These are phyloP conservation scores for Petrea volubilis DNA, from an alignment of 257 asterid species.

Conservation along the genomic window DNA sequence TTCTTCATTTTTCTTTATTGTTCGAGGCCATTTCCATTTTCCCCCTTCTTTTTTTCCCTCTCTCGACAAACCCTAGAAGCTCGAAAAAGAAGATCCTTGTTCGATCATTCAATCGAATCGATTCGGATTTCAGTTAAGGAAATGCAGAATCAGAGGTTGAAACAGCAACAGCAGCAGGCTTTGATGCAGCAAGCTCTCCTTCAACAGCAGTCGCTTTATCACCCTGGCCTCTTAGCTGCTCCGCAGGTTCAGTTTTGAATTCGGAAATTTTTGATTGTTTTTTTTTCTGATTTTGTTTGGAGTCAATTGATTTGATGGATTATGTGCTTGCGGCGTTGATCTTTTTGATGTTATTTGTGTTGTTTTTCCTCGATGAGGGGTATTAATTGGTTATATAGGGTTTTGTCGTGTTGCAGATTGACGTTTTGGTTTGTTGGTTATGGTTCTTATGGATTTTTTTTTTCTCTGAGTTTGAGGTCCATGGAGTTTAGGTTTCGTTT, in stretches of 20 bases:
- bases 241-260: slow-evolving; percentile 61
- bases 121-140: slow-evolving; percentile 19
- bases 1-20: neutral
- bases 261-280: neutral
- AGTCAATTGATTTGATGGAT: slow-evolving; percentile 6
- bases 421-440: neutral
- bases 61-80: slow-evolving; percentile 49
- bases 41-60: slow-evolving; percentile 20
- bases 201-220: slow-evolving; percentile 87
- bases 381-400: neutral
- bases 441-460: neutral
- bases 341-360: neutral
- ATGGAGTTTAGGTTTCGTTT: slow-evolving; percentile 3
- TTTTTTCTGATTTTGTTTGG: neutral
- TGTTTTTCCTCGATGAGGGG: neutral
- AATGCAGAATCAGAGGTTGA: slow-evolving; percentile 88
- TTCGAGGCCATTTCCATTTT: slow-evolving; percentile 23
- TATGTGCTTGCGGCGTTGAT: slow-evolving; percentile 11
- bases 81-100: neutral
- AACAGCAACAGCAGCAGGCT: slow-evolving; percentile 87
- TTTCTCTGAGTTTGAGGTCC: neutral
- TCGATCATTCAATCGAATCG: slow-evolving; percentile 34
- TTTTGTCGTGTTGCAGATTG: neutral
- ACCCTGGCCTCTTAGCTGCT: slow-evolving; percentile 90
- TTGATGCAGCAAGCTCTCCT: slow-evolving; percentile 96